Base-by-base conservation (phyloP, 192 early-diverging fungal species). In the Rhizoclosmatium sp. region DNA sequence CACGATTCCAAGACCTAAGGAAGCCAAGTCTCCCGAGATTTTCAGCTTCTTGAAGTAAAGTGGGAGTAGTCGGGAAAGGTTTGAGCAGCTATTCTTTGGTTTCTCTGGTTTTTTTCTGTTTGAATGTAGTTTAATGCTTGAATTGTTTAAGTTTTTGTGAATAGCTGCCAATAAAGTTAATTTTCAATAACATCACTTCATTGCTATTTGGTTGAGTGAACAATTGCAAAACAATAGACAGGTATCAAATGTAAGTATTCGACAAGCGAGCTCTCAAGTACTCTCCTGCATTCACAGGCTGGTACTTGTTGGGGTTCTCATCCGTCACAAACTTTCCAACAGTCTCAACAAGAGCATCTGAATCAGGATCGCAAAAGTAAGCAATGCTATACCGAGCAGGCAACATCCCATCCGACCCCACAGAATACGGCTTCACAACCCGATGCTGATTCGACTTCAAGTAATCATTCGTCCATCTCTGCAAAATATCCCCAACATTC, bases 401-500 rank as follows among this genome's bases (percentile, higher is more conserved):
- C 21, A 66, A 21, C 5, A 61, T 42, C 42, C 61, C 49, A 54
- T 45, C 78, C 14, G 12, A 67, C n/a, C 23, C 59, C 48, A 69
- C 69, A 42, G 21, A 41, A 40, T 80, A 47, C 59, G 78, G 78
- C 71, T 71, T 45, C 40, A 90, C 80, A n/a, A 91, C 89, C 1
- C 89, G 83, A 65, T 91, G 89, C 31, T 85, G 49, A 39, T 86
- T 89, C 31, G 83, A 83, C 49, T 65, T 69, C 69, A 89, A 75
- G 16, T 90, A 21, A 12, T 83, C 83, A 61, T 88, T 91, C 9
- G 89, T 89, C 89, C 88, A 90, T 42, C 84, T 54, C 59, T 86
- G 79, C 46, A 90, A 44, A 81, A 89, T 84, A 70, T 90, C 89
- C 4, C 89, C 89, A 61, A 90, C 87, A 64, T 90, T 90, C 59